These are phyloP conservation scores for Lepraria neglecta DNA, from an alignment of 495 filamentous ascomycete genomes.

Conservation along the genomic window DNA sequence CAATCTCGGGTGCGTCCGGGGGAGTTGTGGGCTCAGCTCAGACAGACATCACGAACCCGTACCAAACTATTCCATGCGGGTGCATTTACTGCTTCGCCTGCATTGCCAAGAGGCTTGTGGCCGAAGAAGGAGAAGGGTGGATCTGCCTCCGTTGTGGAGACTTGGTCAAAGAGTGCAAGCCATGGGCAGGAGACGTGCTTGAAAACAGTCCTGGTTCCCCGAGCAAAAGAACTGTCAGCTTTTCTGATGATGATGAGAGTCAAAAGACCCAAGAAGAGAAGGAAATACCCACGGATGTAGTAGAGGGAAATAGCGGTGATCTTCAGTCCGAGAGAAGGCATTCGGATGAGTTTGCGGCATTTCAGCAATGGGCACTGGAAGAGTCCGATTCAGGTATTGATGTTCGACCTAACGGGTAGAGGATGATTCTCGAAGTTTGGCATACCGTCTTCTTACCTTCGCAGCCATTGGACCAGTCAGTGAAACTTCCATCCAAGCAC, in stretches of 20 bases:
- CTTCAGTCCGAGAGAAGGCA: background rate
- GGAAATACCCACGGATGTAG: background rate
- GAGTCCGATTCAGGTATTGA: constrained; percentile 16
- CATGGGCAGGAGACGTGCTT: constrained; percentile 86
- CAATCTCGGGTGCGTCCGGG: constrained; percentile 50
- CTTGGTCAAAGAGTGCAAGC: constrained; percentile 77
- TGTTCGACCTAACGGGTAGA: background rate
- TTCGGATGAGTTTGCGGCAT: background rate
- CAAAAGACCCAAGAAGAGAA: background rate
- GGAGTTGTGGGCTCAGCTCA: constrained; percentile 81
- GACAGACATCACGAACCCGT: constrained; percentile 94
- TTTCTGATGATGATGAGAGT: constrained; percentile 49
- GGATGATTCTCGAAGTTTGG: background rate
- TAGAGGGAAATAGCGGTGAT: background rate
- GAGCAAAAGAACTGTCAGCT: constrained; percentile 61
- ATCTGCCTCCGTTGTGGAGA: constrained; percentile 86
- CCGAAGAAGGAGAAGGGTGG: constrained; percentile 95
- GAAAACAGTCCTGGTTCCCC: constrained; percentile 47
- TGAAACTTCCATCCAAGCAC: too few species aligned
- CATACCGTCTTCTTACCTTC: too few species aligned
- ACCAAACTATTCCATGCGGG: constrained; percentile 84
- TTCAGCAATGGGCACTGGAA: constrained; percentile 11
- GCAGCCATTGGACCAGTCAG: too few species aligned
- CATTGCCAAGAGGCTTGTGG: constrained; percentile 79
- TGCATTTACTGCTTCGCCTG: constrained; percentile 98